Base-by-base conservation (phyloP, 495 filamentous ascomycete genomes). In the Platismatia glauca region DNA sequence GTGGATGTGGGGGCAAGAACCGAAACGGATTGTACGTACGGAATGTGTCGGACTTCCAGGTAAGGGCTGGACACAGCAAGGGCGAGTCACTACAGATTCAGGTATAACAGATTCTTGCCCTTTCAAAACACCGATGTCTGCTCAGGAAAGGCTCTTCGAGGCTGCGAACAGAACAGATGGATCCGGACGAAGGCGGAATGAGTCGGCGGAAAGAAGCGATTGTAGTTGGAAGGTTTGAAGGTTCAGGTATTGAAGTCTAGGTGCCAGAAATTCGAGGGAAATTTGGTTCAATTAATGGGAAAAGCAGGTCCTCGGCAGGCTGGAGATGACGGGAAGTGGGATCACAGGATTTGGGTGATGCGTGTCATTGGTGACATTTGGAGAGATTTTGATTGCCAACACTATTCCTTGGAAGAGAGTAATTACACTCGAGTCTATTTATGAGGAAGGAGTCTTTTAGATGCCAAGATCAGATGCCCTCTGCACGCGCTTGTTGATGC, bases 21-120 rank as follows among this genome's bases (percentile, higher is more conserved):
- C 11, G 29, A 55, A 48, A 57, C 29, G 52, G 9, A 33, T 57
- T 41, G 41, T 57, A 55, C 39, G 24, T 57, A 55, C 39, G 53
- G 22, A 63, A 57, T 57, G 33, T 50, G 33, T 58, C 12, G 39
- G 53, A 29, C 35, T 16, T 24, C 12, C 7, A 13, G 37, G 31
- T 41, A 13, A 48, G 46, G 16, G 41, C 16, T 22, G 34, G 20
- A 9, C 59, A 43, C 34, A 31, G 48, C 16, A 61, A 44, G 50
- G 44, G n/a, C 48, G 50, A 43, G 11, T 39, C 11, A 8, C 59
- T 31, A n/a, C 16, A 48, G 44, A 20, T 44, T 2, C 20, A 44
- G n/a, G n/a, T n/a, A 43, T 43, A 16, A 7, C 39, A 4, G 39
- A 20, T 37, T 24, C 20, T 12, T 50, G 20, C 7, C 16, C 22